Percentiles rank a stretch among this genome's conserved stretches.
phyloP scores from a whole-genome alignment of 441 rosid species.

The Euphorbia schlechtendalii region DNA sequence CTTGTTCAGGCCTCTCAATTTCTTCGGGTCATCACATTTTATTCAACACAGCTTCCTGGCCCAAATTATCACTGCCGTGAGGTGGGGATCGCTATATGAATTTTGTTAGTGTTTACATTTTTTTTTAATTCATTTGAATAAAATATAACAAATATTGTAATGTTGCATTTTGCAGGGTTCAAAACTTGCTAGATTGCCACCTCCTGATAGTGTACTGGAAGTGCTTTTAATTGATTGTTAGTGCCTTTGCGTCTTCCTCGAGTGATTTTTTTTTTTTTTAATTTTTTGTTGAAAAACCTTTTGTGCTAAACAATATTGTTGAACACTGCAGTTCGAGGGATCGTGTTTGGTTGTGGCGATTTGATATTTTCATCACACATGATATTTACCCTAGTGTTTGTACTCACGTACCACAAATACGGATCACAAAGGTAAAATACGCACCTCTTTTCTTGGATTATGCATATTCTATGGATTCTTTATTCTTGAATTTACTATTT shows the following conservation, averaged over 20 bases:
- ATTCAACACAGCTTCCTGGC: slow-evolving; percentile 98
- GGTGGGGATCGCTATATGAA: slow-evolving; percentile 37
- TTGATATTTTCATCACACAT: slow-evolving; percentile 98
- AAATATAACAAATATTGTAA: background rate
- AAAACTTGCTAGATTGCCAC: slow-evolving; percentile 76
- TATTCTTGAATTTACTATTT: too few relatives aligned
- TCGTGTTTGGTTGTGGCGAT: slow-evolving; percentile 92
- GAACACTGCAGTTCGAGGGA: slow-evolving; percentile 74
- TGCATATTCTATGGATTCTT: too few relatives aligned
- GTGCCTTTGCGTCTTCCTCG: slow-evolving; percentile 22
- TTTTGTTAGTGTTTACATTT: too few relatives aligned
- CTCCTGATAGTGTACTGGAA: slow-evolving; percentile 61
- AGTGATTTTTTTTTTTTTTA: slow-evolving; percentile 1
- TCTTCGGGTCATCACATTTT: slow-evolving; percentile 87
- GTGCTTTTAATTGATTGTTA: slow-evolving; percentile 74
- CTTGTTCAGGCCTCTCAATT: slow-evolving; percentile 84
- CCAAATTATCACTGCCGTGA: slow-evolving; percentile 98
- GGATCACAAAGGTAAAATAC: slow-evolving; percentile 88
- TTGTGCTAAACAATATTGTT: slow-evolving; percentile 23
- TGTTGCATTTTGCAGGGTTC: slow-evolving; percentile 62
- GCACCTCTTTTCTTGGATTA: too few relatives aligned
- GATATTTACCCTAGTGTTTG: slow-evolving; percentile 95
- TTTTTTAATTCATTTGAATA: background rate
- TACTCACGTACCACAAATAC: slow-evolving; percentile 86
- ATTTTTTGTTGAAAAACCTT: slow-evolving; percentile 15